Base-by-base conservation (phyloP, 2,329 filamentous ascomycete genomes). In the Fusarium domesticum region DNA sequence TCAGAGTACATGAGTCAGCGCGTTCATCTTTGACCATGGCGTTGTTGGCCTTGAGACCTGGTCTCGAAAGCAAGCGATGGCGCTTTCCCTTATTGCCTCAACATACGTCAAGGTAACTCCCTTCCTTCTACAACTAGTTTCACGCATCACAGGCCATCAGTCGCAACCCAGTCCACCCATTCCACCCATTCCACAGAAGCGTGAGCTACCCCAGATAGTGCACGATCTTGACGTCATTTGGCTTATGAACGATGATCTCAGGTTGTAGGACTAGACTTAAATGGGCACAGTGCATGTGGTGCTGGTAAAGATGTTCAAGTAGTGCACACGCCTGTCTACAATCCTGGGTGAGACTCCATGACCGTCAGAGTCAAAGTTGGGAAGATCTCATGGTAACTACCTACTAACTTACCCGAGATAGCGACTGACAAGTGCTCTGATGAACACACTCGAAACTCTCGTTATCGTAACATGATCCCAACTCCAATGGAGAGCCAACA, bases 121-220 rank as follows among this genome's bases (percentile, higher is more conserved):
- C 49, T 49, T 47, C 43, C 44, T 44, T 50, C 39, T 47, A 41
- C 41, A 35, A 39, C 39, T 32, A 34, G 41, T 28, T 12, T 11
- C 23, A 28, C 14, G 23, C 3, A 28, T 12, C 23, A 28, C 20
- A 23, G 20, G 10, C 20, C 20, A 28, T 12, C 23, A 10, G n/a
- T n/a, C n/a, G n/a, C n/a, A n/a, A n/a, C n/a, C n/a, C n/a, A n/a
- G n/a, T n/a, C n/a, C n/a, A n/a, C n/a, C n/a, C n/a, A n/a, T n/a
- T n/a, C n/a, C n/a, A 28, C 7, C 7, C 23, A 28, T 28, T 28
- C 23, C 23, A 16, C 6, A 16, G 15, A 36, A 18, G 11, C 32
- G 48, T 41, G 41, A 42, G 38, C 51, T 57, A 54, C 55, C 55
- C 55, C 57, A 54, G 55, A 56, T 48, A 44, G 46, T 47, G 50